Evolutionary conservation across 257 asterid genomes (phyloP).

Genomic region (Parsonsia alboflavescens): DNA sequence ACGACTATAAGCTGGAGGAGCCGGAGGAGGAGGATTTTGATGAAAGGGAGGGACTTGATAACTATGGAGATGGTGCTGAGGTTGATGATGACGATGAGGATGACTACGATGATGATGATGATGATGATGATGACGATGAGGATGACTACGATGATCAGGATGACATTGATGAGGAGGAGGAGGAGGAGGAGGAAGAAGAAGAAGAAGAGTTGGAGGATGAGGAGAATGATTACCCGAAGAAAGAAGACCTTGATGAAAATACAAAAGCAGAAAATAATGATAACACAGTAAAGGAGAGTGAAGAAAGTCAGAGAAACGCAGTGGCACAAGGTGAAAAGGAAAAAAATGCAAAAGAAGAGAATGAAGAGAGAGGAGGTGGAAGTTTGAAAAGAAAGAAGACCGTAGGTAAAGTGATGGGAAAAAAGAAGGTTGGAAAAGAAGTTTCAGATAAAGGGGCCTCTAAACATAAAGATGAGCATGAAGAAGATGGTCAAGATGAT

Average conservation of each 20-base stretch:
- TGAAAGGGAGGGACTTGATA: neutral
- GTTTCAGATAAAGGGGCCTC: neutral
- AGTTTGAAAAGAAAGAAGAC: conserved; percentile 4
- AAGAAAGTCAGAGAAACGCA: neutral
- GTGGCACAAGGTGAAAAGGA: neutral
- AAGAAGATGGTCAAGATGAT: neutral
- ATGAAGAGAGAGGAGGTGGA: neutral
- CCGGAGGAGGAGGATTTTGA: neutral
- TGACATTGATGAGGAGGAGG: neutral
- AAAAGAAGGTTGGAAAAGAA: neutral
- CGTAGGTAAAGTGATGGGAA: neutral
- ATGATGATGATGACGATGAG: neutral
- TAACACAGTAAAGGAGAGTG: neutral
- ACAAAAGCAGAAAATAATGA: neutral
- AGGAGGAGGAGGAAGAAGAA: neutral
- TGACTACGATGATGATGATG: neutral
- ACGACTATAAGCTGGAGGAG: neutral
- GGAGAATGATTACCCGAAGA: neutral
- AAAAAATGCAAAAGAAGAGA: conserved; percentile 2
- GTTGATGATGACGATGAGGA: neutral
- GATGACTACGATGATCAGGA: too few species aligned
- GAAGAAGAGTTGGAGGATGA: neutral
- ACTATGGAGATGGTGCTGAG: neutral
- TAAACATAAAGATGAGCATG: neutral
- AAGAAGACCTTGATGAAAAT: conserved; percentile 3